Percentiles rank a stretch among this genome's conserved stretches.
Evolutionary conservation across 164 flowering plant species (phyloP).

Genomic region (Liriodendron chinense): DNA sequence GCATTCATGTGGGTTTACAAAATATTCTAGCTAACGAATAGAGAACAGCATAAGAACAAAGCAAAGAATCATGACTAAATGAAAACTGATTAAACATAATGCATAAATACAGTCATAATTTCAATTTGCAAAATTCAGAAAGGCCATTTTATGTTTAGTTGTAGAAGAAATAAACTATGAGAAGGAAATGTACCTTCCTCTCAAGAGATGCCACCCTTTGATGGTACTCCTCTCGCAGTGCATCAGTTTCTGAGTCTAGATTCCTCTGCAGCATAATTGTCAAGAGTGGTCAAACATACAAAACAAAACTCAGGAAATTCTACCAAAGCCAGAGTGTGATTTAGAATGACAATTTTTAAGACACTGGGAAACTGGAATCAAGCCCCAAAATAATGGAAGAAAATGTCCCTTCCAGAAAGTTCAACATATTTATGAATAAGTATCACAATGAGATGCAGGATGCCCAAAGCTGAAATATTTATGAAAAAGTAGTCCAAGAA

Average conservation of each 20-base stretch:
- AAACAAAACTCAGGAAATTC: not conserved
- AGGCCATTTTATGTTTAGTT: not conserved
- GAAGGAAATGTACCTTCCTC: constrained; percentile 62
- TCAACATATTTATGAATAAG: not conserved
- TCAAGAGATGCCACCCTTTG: constrained; percentile 91
- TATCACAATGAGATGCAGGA: not conserved
- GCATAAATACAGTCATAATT: not conserved
- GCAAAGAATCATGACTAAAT: not conserved
- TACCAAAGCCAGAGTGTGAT: not conserved
- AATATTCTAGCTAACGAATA: not conserved
- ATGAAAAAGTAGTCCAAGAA: no score
- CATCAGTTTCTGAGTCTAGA: constrained; percentile 77
- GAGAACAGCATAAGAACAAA: not conserved
- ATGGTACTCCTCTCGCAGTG: constrained; percentile 92
- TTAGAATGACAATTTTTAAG: not conserved
- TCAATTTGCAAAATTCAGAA: constrained; percentile 1
- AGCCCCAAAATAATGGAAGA: no score
- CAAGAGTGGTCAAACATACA: constrained; percentile 9
- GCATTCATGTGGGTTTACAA: no score
- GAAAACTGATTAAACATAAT: not conserved
- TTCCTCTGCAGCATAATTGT: constrained; percentile 53
- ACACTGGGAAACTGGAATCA: not conserved
- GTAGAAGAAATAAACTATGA: not conserved
- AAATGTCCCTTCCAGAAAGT: not conserved
- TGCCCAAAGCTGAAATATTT: no score